These are phyloP conservation scores for Polysphondylium violaceum DNA, from an alignment of 78 protist species.

Conservation along the genomic window DNA sequence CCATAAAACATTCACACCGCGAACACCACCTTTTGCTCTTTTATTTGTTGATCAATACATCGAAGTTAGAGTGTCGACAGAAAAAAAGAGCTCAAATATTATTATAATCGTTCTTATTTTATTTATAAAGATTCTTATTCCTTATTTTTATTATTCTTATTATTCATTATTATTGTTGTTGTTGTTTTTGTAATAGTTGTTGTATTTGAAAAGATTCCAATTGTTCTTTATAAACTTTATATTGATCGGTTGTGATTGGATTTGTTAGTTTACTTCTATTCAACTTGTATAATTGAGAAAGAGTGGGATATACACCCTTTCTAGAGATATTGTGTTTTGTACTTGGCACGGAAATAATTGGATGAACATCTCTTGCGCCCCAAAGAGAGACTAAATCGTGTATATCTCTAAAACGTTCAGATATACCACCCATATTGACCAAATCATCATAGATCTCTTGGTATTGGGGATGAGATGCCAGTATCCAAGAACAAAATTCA, in stretches of 20 bases:
- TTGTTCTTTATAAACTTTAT: slow-evolving; percentile 11
- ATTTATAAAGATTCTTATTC: no score
- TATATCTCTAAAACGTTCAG: slow-evolving; percentile 52
- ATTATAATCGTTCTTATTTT: no score
- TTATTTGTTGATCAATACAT: no score
- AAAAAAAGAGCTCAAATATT: no score
- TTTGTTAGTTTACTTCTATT: slow-evolving; percentile 40
- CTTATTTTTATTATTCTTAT: no score
- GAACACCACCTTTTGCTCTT: no score
- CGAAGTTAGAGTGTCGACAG: no score
- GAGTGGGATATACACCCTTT: slow-evolving; percentile 74
- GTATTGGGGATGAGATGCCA: slow-evolving; percentile 50
- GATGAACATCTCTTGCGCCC: slow-evolving; percentile 67
- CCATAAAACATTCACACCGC: no score
- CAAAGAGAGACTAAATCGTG: slow-evolving; percentile 70
- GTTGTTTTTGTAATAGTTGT: no score
- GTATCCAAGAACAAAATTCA: slow-evolving; percentile 72
- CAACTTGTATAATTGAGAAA: slow-evolving; percentile 33
- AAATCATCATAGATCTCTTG: slow-evolving; percentile 36
- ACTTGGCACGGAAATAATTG: slow-evolving; percentile 19
- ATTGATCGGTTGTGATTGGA: slow-evolving; percentile 53
- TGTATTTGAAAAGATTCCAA: no score
- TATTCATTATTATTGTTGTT: no score
- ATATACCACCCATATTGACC: slow-evolving; percentile 12
- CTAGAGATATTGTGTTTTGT: slow-evolving; percentile 60